phyloP scores from a whole-genome alignment of 2,329 filamentous ascomycete species.

The Nigrospora oryzae region DNA sequence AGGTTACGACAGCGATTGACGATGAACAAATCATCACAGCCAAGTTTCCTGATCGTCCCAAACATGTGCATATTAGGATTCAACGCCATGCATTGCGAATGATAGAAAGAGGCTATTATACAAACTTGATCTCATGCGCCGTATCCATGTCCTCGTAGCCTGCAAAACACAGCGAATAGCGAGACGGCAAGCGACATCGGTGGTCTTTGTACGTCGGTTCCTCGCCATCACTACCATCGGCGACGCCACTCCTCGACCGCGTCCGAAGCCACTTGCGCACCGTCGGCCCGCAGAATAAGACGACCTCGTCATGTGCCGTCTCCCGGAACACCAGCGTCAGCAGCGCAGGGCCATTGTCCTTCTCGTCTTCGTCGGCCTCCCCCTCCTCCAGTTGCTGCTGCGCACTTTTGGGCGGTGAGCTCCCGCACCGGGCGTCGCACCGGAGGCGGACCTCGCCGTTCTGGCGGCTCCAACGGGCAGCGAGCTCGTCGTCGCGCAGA shows the following conservation, averaged over 20 bases:
- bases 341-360: not conserved
- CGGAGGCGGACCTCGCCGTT: not conserved
- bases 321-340: not conserved
- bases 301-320: not conserved
- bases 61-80: too few relatives aligned
- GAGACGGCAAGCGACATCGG: too few relatives aligned
- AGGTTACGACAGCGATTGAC: too few relatives aligned
- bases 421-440: not conserved
- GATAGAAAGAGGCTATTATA: too few relatives aligned
- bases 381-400: not conserved
- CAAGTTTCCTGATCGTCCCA: too few relatives aligned
- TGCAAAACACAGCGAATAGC: too few relatives aligned
- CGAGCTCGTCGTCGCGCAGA: not conserved
- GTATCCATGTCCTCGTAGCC: too few relatives aligned
- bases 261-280: not conserved
- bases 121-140: too few relatives aligned
- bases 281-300: not conserved
- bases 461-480: not conserved
- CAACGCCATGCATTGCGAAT: too few relatives aligned
- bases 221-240: too few relatives aligned
- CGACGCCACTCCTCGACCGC: not conserved
- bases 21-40: too few relatives aligned
- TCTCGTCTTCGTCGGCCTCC: not conserved
- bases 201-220: too few relatives aligned
- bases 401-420: not conserved